phyloP scores from a whole-genome alignment of 2,329 filamentous ascomycete genomes.

The Xylaria sp. region DNA sequence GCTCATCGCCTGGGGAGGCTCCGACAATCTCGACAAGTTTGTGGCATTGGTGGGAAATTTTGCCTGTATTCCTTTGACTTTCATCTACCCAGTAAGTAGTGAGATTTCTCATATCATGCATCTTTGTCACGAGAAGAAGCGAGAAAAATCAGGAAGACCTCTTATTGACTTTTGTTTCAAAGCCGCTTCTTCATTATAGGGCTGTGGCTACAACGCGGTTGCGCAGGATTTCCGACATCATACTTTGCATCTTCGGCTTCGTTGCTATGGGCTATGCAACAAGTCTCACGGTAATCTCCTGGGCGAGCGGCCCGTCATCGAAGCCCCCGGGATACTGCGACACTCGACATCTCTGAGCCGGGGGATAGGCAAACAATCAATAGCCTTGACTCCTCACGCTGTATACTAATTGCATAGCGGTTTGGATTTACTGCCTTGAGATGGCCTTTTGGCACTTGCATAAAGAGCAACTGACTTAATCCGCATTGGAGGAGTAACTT shows the following conservation, averaged over 20 bases:
- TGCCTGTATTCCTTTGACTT: slow-evolving; percentile 95
- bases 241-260: slow-evolving; percentile 83
- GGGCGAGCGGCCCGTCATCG: slow-evolving; percentile 70
- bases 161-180: slow-evolving; percentile 53
- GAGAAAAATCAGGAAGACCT: not conserved
- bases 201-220: slow-evolving; percentile 77
- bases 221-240: slow-evolving; percentile 78
- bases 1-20: slow-evolving; percentile 89
- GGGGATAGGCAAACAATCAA: not conserved
- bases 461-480: slow-evolving; percentile 12
- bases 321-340: slow-evolving; percentile 68
- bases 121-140: not conserved
- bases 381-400: slow-evolving; percentile 30
- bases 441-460: slow-evolving; percentile 16
- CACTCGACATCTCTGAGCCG: slow-evolving; percentile 46
- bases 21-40: slow-evolving; percentile 95
- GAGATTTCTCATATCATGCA: not conserved
- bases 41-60: slow-evolving; percentile 96
- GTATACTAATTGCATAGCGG: slow-evolving; percentile 46
- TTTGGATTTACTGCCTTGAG: slow-evolving; percentile 23
- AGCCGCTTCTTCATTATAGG: slow-evolving; percentile 91
- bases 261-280: slow-evolving; percentile 95
- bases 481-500: slow-evolving; percentile 16
- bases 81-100: slow-evolving; percentile 90
- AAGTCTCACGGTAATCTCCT: slow-evolving; percentile 84